Evolutionary conservation across 148 eudicot genomes (phyloP), one percentile per base, ranked within the genome.

Genomic region (Oxyria digyna): DNA sequence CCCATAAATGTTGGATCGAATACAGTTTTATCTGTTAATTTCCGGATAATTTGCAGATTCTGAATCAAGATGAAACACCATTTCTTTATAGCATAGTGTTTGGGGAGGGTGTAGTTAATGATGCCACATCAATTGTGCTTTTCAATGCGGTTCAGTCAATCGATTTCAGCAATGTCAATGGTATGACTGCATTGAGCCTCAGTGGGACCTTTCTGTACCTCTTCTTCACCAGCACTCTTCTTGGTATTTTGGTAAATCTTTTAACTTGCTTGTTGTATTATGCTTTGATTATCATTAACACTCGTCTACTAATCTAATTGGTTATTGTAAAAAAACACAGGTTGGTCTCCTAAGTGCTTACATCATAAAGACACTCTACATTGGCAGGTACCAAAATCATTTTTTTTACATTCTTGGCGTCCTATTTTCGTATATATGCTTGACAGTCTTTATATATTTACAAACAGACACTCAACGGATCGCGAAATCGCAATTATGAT

Each of bases 91-190:
- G 97, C 80, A 74, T 80, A 5, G 87, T 91, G 46, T 91, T 89
- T 50, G 97, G 97, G 68, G 97, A 91, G 59, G 96, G 96, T 31
- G 97, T 89, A 1, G 97, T 91, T 67, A 91, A 91, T 78, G 97
- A 91, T 83, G 97, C 97, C 69, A 91, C 97, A 75, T 91, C 97
- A 32, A 81, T 89, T 68, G 96, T 91, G 78, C 90, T 91, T 73
- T 91, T 87, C 84, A 91, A 91, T 83, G 86, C 97, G 23, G 87
- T 91, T 71, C 97, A 91, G 69, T 52, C 80, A 40, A 86, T 89
- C 76, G 86, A 88, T 74, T 75, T 88, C 48, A 82, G 89, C 72
- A 74, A 75, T 59, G 72, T 91, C 50, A 75, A 78, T 64, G 29
- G 79, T 27, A 63, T 65, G 76, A 79, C 86, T n/a, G 85, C 87